Evolutionary conservation across 208 protist genomes (phyloP).

Genomic region (Trypanosomatidae sp.): DNA sequence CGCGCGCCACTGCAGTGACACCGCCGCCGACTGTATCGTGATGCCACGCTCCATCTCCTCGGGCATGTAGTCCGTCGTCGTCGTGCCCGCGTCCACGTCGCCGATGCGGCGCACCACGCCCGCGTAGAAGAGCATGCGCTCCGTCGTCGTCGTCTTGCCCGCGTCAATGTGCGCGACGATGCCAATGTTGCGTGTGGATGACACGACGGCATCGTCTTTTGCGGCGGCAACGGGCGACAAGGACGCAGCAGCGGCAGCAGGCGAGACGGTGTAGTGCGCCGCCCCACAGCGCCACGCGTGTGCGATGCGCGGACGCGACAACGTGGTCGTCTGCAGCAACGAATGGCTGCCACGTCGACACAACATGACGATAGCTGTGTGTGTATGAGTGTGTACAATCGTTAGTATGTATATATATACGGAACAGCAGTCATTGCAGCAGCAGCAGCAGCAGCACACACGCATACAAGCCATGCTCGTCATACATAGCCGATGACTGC

Average conservation of each 20-base stretch:
- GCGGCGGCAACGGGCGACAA: background rate
- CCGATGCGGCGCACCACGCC: slow-evolving; percentile 73
- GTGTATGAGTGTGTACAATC: no score
- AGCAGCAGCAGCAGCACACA: no score
- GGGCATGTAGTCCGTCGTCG: slow-evolving; percentile 95
- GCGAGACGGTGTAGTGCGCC: background rate
- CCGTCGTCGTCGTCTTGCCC: slow-evolving; percentile 93
- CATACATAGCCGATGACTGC: no score
- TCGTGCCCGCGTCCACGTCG: slow-evolving; percentile 93
- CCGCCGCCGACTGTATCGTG: slow-evolving; percentile 92
- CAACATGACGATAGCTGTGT: no score
- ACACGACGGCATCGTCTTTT: slow-evolving; percentile 8
- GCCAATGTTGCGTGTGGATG: slow-evolving; percentile 87
- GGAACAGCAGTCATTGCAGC: no score
- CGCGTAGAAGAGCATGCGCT: slow-evolving; percentile 92
- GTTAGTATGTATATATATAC: no score
- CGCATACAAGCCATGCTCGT: no score
- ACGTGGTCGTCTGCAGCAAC: background rate
- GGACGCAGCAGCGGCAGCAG: background rate
- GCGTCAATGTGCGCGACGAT: slow-evolving; percentile 95
- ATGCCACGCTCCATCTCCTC: slow-evolving; percentile 95
- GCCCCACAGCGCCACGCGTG: no score
- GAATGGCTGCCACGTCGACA: no score
- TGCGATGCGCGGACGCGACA: background rate
- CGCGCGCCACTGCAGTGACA: slow-evolving; percentile 81